Conservation (phyloP, 2,329 filamentous ascomycete genomes). For the Aspergillus sp. region DNA sequence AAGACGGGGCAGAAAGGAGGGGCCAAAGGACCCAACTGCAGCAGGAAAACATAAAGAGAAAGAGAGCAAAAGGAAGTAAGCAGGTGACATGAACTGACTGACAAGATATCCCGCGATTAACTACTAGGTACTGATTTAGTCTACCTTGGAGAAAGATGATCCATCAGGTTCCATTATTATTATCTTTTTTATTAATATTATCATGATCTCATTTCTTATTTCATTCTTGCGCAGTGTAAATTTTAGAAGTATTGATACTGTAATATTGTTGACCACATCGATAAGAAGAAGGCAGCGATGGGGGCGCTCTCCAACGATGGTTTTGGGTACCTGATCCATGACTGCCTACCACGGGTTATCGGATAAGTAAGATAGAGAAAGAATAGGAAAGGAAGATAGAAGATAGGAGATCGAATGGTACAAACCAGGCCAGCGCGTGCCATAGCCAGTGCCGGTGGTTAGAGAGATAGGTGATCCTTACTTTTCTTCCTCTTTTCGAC, state of each 20-base stretch:
- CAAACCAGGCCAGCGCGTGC: neutral
- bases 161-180: neutral
- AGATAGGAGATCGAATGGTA: neutral
- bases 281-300: neutral
- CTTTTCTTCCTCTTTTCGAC: neutral
- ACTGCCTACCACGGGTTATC: neutral
- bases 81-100: neutral
- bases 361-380: neutral
- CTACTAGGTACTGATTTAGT: neutral
- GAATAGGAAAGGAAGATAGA: neutral
- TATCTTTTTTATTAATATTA: no score
- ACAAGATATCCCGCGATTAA: neutral
- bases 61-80: neutral
- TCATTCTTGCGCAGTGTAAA: no score
- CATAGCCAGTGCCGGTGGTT: neutral
- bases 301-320: neutral
- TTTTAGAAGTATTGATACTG: neutral
- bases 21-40: slow-evolving; percentile 11
- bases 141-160: neutral
- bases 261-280: neutral
- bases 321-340: neutral
- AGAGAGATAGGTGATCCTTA: neutral
- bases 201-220: no score
- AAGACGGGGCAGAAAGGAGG: slow-evolving; percentile 6
- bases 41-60: slow-evolving; percentile 1